Percentiles rank a stretch among this genome's conserved stretches.
These are phyloP conservation scores for Globisporangium carolinianum DNA, from an alignment of 352 stramenopile species.

Conservation along the genomic window DNA sequence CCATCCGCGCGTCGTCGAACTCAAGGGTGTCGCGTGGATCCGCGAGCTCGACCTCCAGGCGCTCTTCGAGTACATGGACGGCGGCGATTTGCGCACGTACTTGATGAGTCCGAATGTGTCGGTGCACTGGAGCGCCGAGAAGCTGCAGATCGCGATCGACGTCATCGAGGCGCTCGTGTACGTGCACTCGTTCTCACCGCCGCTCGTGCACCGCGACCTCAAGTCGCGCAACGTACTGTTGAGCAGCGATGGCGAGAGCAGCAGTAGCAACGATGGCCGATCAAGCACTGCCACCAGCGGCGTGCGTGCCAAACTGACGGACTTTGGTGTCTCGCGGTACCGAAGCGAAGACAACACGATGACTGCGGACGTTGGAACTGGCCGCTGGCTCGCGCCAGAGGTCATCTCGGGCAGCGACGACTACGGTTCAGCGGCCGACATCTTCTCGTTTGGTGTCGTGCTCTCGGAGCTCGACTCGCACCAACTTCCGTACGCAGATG, in stretches of 20 bases:
- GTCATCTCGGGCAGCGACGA: conserved; percentile 25
- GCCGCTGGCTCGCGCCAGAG: conserved; percentile 28
- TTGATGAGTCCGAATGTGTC: conserved; percentile 11
- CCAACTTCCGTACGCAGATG: conserved; percentile 20
- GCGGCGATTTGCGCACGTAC: conserved; percentile 29
- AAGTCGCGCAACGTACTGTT: background rate
- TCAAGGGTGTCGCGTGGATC: background rate
- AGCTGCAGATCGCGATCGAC: conserved; percentile 16
- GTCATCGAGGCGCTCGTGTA: conserved; percentile 13
- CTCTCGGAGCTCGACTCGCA: conserved; percentile 77
- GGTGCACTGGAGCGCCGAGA: background rate
- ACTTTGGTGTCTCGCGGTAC: too few species aligned
- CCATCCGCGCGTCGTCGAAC: conserved; percentile 2
- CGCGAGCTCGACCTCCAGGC: background rate
- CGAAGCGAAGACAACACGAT: background rate
- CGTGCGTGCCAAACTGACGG: too few species aligned
- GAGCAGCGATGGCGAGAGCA: too few species aligned
- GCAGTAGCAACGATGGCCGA: too few species aligned
- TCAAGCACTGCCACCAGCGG: too few species aligned
- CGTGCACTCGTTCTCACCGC: conserved; percentile 16
- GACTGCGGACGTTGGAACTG: background rate
- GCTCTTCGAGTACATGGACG: conserved; percentile 12
- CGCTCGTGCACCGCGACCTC: conserved; percentile 3
- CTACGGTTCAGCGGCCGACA: conserved; percentile 21
- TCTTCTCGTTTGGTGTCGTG: conserved; percentile 82